Percentiles rank a stretch among this genome's conserved stretches.
These are phyloP conservation scores for Takashimella tepidaria DNA, from an alignment of 1,284 basidiomycete genomes.

Conservation along the genomic window DNA sequence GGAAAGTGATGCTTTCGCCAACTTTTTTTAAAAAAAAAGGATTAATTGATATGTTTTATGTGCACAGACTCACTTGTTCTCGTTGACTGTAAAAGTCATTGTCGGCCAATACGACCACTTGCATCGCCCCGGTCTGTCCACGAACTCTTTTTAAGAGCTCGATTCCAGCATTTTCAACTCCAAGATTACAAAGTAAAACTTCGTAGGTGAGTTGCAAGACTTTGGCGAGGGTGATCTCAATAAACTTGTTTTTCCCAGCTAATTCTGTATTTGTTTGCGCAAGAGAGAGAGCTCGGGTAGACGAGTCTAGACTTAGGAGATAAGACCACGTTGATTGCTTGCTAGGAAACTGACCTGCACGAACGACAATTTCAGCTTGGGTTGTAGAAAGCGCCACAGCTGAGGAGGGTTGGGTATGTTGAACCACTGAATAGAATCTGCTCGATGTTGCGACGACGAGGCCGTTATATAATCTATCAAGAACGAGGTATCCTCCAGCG, in stretches of 20 bases:
- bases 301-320: constrained; percentile 7
- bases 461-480: constrained; percentile 76
- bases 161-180: constrained; percentile 8
- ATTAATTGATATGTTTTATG: neutral
- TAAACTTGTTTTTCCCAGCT: constrained; percentile 72
- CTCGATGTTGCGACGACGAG: constrained; percentile 85
- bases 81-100: constrained; percentile 98
- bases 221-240: constrained; percentile 76
- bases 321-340: constrained; percentile 69
- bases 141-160: constrained; percentile 42
- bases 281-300: neutral
- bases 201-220: constrained; percentile 65
- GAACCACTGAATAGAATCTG: constrained; percentile 73
- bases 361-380: constrained; percentile 51
- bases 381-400: constrained; percentile 46
- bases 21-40: constrained; percentile 47
- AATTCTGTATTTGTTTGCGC: constrained; percentile 14
- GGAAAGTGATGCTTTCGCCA: constrained; percentile 58
- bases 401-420: constrained; percentile 2
- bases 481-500: constrained; percentile 89
- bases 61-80: constrained; percentile 64
- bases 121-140: constrained; percentile 43
- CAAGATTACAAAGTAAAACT: constrained; percentile 51
- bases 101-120: constrained; percentile 81
- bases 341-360: constrained; percentile 82